A percentile compares a stretch with the other conserved stretches of the same genome.
Evolutionary conservation across 2,329 filamentous ascomycete genomes (phyloP).

Genomic region (Teratosphaeria viscida): DNA sequence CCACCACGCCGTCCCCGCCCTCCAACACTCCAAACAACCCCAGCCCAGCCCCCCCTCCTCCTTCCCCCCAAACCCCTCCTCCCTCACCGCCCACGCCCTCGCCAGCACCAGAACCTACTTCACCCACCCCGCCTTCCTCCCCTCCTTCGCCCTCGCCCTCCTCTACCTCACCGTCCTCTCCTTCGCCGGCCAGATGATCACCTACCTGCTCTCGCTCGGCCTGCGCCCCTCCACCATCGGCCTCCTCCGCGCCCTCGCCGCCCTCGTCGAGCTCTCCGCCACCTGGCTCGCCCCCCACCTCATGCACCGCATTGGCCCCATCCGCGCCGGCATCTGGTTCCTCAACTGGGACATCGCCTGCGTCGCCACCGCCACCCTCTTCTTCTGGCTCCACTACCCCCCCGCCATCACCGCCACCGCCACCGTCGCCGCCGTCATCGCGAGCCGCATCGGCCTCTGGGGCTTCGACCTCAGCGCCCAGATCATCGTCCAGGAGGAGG

Average conservation of each 20-base stretch:
- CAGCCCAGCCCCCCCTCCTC: not conserved
- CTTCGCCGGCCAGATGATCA: conserved; percentile 54
- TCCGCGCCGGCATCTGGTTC: conserved; percentile 62
- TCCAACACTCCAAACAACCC: conserved; percentile 7
- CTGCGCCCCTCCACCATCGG: conserved; percentile 45
- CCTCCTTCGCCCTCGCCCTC: conserved; percentile 49
- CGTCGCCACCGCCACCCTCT: conserved; percentile 31
- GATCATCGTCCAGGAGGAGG: conserved; percentile 36
- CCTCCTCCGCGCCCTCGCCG: conserved; percentile 42
- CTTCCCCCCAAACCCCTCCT: not conserved
- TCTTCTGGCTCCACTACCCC: conserved; percentile 19
- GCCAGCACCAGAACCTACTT: conserved; percentile 32
- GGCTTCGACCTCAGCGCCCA: conserved; percentile 40
- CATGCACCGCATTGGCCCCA: conserved; percentile 38
- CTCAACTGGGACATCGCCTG: conserved; percentile 56
- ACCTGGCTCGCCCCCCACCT: conserved; percentile 51
- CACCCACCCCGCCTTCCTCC: conserved; percentile 46
- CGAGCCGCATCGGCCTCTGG: conserved; percentile 36
- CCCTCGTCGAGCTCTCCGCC: conserved; percentile 48
- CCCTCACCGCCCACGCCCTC: not conserved
- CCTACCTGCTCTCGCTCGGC: conserved; percentile 48
- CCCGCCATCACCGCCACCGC: conserved; percentile 11
- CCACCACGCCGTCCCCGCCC: conserved; percentile 23
- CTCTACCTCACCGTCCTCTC: conserved; percentile 53
- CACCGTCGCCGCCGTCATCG: conserved; percentile 30